Base-by-base conservation (phyloP, 2,329 filamentous ascomycete species). In the Pyrenochaeta sp. region DNA sequence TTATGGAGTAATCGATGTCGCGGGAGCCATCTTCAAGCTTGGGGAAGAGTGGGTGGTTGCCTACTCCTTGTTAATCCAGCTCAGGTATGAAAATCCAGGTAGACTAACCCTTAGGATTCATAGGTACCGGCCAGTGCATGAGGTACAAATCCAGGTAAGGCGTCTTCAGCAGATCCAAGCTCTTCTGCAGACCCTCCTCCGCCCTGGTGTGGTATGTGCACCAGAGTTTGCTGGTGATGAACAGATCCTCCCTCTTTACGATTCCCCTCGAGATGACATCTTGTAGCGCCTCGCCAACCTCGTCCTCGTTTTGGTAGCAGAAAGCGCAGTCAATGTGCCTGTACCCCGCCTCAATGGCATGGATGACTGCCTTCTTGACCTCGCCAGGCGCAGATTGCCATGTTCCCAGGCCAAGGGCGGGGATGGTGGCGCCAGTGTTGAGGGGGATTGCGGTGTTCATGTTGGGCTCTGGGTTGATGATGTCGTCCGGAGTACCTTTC, bases 161-260 rank as follows among this genome's bases (percentile, higher is more conserved):
- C 47, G 95, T 81, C 1, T 91, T 90, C 36, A 96, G 81, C 58
- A 85, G 84, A 79, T 89, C 86, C 74, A 95, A 81, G 70, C 88
- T 91, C 83, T 89, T 88, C 64, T 92, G 86, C 36, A 95, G 83
- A 36, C 85, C 88, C 69, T 90, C 81, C 78, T 90, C 88, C 5
- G 88, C 88, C 6, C 88, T 84, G 30, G 86, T 86, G 77, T 90
- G 89, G 81, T 91, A 93, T 50, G 90, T 92, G 72, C 88, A 90
- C 91, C 92, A 96, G 37, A 93, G 85, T 84, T 96, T 96, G 71
- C 89, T 92, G 53, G 91, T 91, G 58, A 96, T 86, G 79, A 95
- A 96, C 61, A 96, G 80, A 56, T 96, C 91, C 75, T 90, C 86
- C 60, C 92, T 86, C 84, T 89, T 90, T 68, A 91, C 81, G 60